A percentile compares a stretch with the other conserved stretches of the same genome.
These are phyloP conservation scores for Cenococcum geophilum DNA, from an alignment of 495 filamentous ascomycete genomes.

Conservation along the genomic window DNA sequence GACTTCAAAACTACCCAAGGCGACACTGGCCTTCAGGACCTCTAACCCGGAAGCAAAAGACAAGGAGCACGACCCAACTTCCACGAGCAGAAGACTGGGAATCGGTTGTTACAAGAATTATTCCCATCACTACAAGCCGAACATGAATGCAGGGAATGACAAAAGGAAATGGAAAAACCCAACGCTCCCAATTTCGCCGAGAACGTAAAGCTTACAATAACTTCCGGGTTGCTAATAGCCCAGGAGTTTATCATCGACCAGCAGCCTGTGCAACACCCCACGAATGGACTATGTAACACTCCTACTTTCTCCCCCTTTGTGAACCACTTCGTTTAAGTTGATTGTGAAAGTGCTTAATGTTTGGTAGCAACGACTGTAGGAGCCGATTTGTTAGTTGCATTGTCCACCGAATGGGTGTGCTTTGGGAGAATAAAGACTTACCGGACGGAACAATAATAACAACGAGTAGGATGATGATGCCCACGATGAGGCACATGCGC, in stretches of 20 bases:
- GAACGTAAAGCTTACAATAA: conserved; percentile 29
- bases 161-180: conserved; percentile 25
- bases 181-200: conserved; percentile 31
- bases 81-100: neutral
- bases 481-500: conserved; percentile 88
- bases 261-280: conserved; percentile 11
- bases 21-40: neutral
- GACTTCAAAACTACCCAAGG: neutral
- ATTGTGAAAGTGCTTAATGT: neutral
- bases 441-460: conserved; percentile 88
- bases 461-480: conserved; percentile 79
- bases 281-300: neutral
- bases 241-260: conserved; percentile 9
- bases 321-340: neutral
- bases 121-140: conserved; percentile 18
- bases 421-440: conserved; percentile 38
- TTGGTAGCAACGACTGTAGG: conserved; percentile 1
- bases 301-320: neutral
- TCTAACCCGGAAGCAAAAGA: neutral
- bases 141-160: conserved; percentile 26
- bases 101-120: conserved; percentile 3
- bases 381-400: neutral
- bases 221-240: conserved; percentile 2
- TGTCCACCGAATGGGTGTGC: too few relatives aligned
- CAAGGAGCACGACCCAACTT: neutral